Conservation (phyloP, 1,284 basidiomycete species). For the Tetrapyrgos nigripes region DNA sequence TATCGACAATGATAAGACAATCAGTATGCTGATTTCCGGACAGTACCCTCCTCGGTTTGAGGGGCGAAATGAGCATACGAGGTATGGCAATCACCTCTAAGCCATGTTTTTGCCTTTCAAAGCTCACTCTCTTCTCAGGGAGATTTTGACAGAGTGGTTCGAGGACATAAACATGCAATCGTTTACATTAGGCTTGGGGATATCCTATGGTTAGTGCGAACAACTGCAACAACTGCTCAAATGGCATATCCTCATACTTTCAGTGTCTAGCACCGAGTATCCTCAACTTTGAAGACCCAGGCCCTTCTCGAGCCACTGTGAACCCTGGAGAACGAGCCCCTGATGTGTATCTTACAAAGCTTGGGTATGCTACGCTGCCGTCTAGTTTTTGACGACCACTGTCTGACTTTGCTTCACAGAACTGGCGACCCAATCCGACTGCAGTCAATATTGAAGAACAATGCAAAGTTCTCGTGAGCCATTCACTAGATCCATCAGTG, state of each 20-base stretch:
- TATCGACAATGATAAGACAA: conserved; percentile 32
- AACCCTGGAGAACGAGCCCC: conserved; percentile 30
- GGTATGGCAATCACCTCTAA: conserved; percentile 12
- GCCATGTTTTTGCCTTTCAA: background rate
- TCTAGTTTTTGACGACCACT: background rate
- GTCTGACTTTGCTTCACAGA: conserved; percentile 12
- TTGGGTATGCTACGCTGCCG: conserved; percentile 20
- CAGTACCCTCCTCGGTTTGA: conserved; percentile 28
- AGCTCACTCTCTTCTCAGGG: conserved; percentile 16
- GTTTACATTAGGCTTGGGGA: conserved; percentile 30
- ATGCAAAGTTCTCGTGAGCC: conserved; percentile 29
- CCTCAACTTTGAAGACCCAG: conserved; percentile 20
- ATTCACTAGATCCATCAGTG: background rate
- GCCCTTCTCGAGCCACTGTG: conserved; percentile 24
- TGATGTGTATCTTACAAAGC: conserved; percentile 27
- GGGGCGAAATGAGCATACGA: conserved; percentile 27
- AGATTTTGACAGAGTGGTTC: conserved; percentile 32
- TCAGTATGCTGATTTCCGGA: conserved; percentile 30
- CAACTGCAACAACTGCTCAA: background rate
- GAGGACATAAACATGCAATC: conserved; percentile 29
- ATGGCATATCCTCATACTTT: background rate
- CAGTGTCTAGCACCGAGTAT: conserved; percentile 17
- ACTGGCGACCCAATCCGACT: conserved; percentile 30
- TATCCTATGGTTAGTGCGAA: background rate
- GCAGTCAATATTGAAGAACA: conserved; percentile 28